A percentile compares a stretch with the other conserved stretches of the same genome.
Evolutionary conservation across 129 eudicot genomes (phyloP).

Genomic region (Flaveria linearis): DNA sequence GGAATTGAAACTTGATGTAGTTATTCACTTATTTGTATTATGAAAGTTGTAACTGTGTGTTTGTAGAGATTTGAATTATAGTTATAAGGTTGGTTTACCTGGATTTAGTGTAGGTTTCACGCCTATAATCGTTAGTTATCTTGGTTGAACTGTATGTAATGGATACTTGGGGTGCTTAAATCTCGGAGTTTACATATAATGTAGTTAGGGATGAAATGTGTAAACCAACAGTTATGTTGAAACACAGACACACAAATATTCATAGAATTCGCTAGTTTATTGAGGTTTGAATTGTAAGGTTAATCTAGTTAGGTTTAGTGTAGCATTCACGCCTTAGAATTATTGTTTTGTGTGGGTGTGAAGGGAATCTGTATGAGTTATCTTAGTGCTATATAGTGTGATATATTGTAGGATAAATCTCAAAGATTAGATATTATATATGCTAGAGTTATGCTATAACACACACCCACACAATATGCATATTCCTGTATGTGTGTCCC

Average conservation of each 20-base stretch:
- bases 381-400: neutral
- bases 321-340: slow-evolving; percentile 16
- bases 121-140: too few relatives aligned
- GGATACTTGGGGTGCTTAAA: too few relatives aligned
- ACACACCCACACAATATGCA: neutral
- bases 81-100: too few relatives aligned
- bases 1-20: slow-evolving; percentile 11
- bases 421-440: neutral
- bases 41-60: slow-evolving; percentile 2
- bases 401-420: neutral
- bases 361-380: neutral
- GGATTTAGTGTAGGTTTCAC: too few relatives aligned
- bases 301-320: slow-evolving; percentile 14
- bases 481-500: slow-evolving; percentile 1
- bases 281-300: neutral
- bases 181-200: too few relatives aligned
- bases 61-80: neutral
- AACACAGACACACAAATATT: too few relatives aligned
- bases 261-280: neutral
- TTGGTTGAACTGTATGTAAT: too few relatives aligned
- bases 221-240: too few relatives aligned
- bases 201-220: too few relatives aligned
- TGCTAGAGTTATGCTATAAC: neutral
- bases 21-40: neutral
- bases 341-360: neutral